phyloP scores from a whole-genome alignment of 2,329 filamentous ascomycete genomes.

The Neofusicoccum sp. region DNA sequence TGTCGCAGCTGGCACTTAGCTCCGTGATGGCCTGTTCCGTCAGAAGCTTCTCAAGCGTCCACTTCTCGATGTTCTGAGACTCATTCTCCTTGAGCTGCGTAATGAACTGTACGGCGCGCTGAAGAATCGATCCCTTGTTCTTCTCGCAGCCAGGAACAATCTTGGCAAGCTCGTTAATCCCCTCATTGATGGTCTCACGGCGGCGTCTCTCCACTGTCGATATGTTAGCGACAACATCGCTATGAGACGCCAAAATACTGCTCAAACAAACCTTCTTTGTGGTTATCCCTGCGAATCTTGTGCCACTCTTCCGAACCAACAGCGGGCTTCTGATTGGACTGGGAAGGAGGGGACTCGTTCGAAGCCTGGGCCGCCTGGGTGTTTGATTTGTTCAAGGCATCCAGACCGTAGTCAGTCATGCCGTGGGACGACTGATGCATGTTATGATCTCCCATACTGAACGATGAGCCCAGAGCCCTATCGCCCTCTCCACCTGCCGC shows the following conservation, averaged over 20 bases:
- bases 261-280: conserved; percentile 80
- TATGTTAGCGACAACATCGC: conserved; percentile 23
- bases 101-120: conserved; percentile 92
- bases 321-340: conserved; percentile 63
- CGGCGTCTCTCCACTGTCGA: conserved; percentile 84
- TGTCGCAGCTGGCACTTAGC: conserved; percentile 81
- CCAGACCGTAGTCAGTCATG: conserved; percentile 45
- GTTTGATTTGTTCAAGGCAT: conserved; percentile 50
- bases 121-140: conserved; percentile 96
- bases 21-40: conserved; percentile 88
- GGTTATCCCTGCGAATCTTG: conserved; percentile 93
- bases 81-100: conserved; percentile 93
- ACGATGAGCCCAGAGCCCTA: conserved; percentile 36
- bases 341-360: conserved; percentile 38
- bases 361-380: conserved; percentile 15
- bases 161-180: conserved; percentile 96
- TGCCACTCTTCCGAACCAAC: conserved; percentile 99
- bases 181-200: conserved; percentile 97
- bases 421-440: conserved; percentile 36
- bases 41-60: conserved; percentile 85
- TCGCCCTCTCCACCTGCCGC: conserved; percentile 43
- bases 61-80: conserved; percentile 89
- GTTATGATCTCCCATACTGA: conserved; percentile 42
- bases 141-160: conserved; percentile 98
- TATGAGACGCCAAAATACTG: background rate